A percentile compares a stretch with the other conserved stretches of the same genome.
Evolutionary conservation across 495 filamentous ascomycete species (phyloP).

Genomic region (Neurospora africana): DNA sequence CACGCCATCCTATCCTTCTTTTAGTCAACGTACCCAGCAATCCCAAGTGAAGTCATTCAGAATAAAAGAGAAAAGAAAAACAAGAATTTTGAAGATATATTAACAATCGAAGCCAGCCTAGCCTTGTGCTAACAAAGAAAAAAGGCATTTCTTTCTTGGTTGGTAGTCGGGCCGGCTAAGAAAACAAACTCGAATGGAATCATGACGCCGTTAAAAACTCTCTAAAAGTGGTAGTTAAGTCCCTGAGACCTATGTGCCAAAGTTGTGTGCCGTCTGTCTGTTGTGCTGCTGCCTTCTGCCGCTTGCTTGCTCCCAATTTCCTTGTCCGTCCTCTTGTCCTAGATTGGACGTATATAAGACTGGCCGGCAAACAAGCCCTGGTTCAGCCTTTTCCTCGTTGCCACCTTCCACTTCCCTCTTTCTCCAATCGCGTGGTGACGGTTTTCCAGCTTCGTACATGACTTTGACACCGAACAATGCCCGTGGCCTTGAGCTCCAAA

Average conservation of each 20-base stretch:
- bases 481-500: neutral
- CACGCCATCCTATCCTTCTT: neutral
- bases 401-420: neutral
- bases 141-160: neutral
- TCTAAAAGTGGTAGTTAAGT: neutral
- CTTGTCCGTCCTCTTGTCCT: neutral
- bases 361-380: neutral
- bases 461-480: neutral
- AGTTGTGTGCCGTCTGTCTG: neutral
- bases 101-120: neutral
- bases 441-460: neutral
- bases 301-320: neutral
- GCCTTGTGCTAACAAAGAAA: neutral
- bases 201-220: neutral
- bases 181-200: neutral
- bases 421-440: neutral
- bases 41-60: neutral
- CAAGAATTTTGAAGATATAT: neutral
- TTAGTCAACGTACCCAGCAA: neutral
- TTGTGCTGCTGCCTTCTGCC: neutral
- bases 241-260: neutral
- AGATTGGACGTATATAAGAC: neutral
- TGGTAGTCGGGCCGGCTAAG: neutral
- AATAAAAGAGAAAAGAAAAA: neutral
- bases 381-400: neutral